Conservation (phyloP, 345 rosid genomes). For the Citrus reticulata region DNA sequence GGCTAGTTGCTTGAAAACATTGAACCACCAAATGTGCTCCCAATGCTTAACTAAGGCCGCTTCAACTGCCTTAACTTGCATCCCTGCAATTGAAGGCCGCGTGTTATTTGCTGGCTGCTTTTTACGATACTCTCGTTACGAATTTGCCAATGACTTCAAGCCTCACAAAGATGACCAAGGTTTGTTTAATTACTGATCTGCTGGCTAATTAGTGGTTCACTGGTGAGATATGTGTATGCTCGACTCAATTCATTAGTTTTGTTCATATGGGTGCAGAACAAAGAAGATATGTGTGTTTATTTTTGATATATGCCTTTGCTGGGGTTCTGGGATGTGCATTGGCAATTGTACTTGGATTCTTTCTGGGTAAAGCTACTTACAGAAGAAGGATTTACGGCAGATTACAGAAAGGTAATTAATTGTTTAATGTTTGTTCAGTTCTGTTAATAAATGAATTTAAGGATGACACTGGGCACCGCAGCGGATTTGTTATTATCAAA, state of each 20-base stretch:
- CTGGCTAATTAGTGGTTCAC: neutral
- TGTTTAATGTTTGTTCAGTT: neutral
- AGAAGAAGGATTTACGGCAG: neutral
- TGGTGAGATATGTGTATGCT: no score
- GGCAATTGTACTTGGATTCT: conserved; percentile 27
- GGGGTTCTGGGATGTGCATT: conserved; percentile 5
- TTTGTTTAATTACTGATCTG: neutral
- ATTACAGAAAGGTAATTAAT: conserved; percentile 6
- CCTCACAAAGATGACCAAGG: neutral
- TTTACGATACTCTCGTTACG: conserved; percentile 39
- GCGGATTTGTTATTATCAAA: no score
- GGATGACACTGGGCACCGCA: no score
- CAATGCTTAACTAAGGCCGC: conserved; percentile 37
- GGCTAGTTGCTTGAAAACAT: conserved; percentile 41
- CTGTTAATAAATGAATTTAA: neutral
- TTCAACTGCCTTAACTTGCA: conserved; percentile 28
- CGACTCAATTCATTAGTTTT: neutral
- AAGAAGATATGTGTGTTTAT: no score
- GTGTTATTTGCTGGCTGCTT: conserved; percentile 48
- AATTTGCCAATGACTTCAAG: conserved; percentile 22
- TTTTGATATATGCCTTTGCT: neutral
- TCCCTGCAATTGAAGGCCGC: conserved; percentile 40
- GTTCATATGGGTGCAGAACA: neutral
- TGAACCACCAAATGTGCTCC: conserved; percentile 30
- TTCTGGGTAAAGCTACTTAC: conserved; percentile 20